phyloP scores from a whole-genome alignment of 371 early-diverging fungal species.

The Encephalitozoon hellem region DNA sequence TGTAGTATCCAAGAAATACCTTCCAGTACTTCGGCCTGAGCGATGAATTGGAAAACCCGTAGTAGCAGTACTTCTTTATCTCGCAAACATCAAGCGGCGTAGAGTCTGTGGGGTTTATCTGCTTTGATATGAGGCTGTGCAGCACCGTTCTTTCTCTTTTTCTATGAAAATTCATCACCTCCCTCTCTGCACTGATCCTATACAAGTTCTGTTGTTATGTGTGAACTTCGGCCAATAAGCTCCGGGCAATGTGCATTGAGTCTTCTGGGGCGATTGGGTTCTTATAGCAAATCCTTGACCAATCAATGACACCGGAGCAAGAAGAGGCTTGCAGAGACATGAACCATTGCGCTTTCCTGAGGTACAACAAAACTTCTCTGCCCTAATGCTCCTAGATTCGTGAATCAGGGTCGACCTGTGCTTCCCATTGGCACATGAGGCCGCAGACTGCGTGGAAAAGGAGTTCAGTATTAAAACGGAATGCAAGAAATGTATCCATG shows the following conservation, averaged over 20 bases:
- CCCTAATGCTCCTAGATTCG: neutral
- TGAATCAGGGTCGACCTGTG: neutral
- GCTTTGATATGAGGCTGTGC: constrained; percentile 29
- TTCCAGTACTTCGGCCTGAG: constrained; percentile 57
- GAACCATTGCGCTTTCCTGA: neutral
- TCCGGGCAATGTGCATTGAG: neutral
- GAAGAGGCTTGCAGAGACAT: neutral
- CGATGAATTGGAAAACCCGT: constrained; percentile 39
- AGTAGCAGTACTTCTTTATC: constrained; percentile 52
- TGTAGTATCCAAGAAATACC: constrained; percentile 47
- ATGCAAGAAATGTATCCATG: neutral
- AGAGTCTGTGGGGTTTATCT: constrained; percentile 31
- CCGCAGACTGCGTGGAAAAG: neutral
- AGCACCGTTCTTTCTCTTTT: constrained; percentile 4
- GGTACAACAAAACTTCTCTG: neutral
- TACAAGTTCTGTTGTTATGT: neutral
- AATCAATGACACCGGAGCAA: neutral
- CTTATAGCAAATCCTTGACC: neutral
- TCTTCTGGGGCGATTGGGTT: neutral
- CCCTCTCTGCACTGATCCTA: neutral
- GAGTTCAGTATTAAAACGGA: neutral
- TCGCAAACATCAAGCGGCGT: constrained; percentile 34
- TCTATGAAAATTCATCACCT: neutral
- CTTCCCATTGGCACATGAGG: neutral
- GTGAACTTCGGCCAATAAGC: neutral